A percentile compares a stretch with the other conserved stretches of the same genome.
phyloP scores from a whole-genome alignment of 2,329 filamentous ascomycete genomes.

The Aureobasidium namibiae region DNA sequence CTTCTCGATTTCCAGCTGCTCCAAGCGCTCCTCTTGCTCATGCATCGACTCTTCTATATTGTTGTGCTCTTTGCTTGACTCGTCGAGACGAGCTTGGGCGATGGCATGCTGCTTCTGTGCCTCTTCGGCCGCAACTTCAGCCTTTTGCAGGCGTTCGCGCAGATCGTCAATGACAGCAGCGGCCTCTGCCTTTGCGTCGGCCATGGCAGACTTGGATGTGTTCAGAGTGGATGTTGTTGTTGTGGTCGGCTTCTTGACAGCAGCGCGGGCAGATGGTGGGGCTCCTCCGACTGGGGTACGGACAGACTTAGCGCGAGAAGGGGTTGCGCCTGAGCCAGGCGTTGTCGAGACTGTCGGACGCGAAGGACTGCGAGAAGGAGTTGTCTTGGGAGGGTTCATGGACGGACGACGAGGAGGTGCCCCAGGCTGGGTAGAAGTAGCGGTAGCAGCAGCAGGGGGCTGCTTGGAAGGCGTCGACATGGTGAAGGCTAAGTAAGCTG shows the following conservation, averaged over 20 bases:
- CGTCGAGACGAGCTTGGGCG: slow-evolving; percentile 77
- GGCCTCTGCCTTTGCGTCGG: slow-evolving; percentile 72
- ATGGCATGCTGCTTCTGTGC: slow-evolving; percentile 78
- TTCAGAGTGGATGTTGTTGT: slow-evolving; percentile 13
- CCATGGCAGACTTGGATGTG: slow-evolving; percentile 24
- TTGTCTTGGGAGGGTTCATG: slow-evolving; percentile 10
- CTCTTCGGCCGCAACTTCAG: slow-evolving; percentile 57
- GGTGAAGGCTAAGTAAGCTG: slow-evolving; percentile 8
- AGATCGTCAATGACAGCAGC: slow-evolving; percentile 74
- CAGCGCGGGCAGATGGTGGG: slow-evolving; percentile 66
- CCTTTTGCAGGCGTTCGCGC: slow-evolving; percentile 71
- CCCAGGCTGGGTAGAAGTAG: background rate
- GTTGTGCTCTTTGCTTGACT: slow-evolving; percentile 71
- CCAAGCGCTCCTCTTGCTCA: slow-evolving; percentile 76
- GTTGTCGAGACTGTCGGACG: slow-evolving; percentile 1
- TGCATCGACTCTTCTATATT: slow-evolving; percentile 83
- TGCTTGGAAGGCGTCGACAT: slow-evolving; percentile 16
- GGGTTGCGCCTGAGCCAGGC: slow-evolving; percentile 7
- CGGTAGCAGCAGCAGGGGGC: slow-evolving; percentile 11
- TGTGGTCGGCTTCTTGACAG: slow-evolving; percentile 48
- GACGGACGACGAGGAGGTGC: slow-evolving; percentile 14
- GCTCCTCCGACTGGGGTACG: slow-evolving; percentile 41
- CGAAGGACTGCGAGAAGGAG: slow-evolving; percentile 13
- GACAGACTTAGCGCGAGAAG: slow-evolving; percentile 48
- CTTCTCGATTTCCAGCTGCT: slow-evolving; percentile 74